A percentile compares a stretch with the other conserved stretches of the same genome.
phyloP scores from a whole-genome alignment of 2,329 filamentous ascomycete species.

The Xylariaceae sp. region DNA sequence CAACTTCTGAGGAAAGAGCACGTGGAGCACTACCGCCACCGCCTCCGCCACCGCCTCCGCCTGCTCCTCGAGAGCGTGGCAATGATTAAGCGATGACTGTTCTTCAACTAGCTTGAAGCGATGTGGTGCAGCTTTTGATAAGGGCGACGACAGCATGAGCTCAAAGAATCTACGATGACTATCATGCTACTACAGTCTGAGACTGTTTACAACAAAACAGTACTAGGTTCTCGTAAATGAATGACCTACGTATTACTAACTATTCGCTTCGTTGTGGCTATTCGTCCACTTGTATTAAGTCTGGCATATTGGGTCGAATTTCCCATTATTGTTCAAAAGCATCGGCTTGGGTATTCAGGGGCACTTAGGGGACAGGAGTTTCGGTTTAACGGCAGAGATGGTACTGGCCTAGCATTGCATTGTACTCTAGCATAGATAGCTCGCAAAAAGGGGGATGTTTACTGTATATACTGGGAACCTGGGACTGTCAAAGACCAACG shows the following conservation, averaged over 20 bases:
- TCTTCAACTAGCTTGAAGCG: too few relatives aligned
- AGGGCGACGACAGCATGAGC: background rate
- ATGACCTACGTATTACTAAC: background rate
- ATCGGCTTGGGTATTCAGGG: constrained; percentile 8
- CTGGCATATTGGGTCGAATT: constrained; percentile 16
- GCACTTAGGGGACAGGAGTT: constrained; percentile 18
- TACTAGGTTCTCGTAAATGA: constrained; percentile 3
- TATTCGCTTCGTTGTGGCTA: constrained; percentile 21
- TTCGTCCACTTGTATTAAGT: constrained; percentile 22
- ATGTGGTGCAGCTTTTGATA: too few relatives aligned
- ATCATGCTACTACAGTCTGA: constrained; percentile 7
- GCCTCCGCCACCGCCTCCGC: constrained; percentile 15
- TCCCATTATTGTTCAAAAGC: constrained; percentile 23
- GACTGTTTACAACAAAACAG: constrained; percentile 6
- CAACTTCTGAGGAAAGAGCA: constrained; percentile 45
- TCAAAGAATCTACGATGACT: background rate
- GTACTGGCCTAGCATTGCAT: constrained; percentile 26
- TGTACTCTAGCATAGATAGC: constrained; percentile 23
- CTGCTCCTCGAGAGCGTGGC: constrained; percentile 15
- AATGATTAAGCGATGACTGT: background rate
- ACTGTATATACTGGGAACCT: constrained; percentile 18
- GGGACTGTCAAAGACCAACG: background rate
- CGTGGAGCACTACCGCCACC: constrained; percentile 36
- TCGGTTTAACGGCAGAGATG: constrained; percentile 25
- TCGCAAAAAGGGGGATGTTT: constrained; percentile 6